Conservation (phyloP, 495 filamentous ascomycete species). For the Hamigera avellanea region DNA sequence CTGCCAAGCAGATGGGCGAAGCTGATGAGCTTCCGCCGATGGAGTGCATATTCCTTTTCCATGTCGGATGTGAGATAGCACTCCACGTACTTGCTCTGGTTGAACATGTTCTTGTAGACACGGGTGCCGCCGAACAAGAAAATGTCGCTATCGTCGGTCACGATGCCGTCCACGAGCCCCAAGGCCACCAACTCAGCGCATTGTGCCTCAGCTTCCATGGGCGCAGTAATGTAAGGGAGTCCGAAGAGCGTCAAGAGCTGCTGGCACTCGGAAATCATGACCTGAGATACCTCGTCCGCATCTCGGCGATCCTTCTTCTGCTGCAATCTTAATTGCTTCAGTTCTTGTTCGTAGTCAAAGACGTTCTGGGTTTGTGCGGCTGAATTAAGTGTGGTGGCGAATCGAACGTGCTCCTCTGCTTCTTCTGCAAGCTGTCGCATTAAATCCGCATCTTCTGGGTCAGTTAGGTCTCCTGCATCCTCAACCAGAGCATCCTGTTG, state of each 20-base stretch:
- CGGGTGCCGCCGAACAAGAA: slow-evolving; percentile 94
- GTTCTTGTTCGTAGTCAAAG: slow-evolving; percentile 73
- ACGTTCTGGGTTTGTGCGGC: slow-evolving; percentile 44
- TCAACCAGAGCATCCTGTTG: slow-evolving; percentile 15
- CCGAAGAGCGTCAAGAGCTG: slow-evolving; percentile 83
- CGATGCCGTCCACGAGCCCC: slow-evolving; percentile 88
- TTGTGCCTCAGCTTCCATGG: slow-evolving; percentile 98
- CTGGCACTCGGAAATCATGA: slow-evolving; percentile 94
- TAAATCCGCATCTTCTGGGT: slow-evolving; percentile 86
- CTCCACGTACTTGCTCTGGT: slow-evolving; percentile 91
- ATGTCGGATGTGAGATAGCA: slow-evolving; percentile 85
- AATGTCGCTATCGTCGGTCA: slow-evolving; percentile 96
- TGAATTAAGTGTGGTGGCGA: slow-evolving; percentile 75
- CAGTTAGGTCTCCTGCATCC: slow-evolving; percentile 49
- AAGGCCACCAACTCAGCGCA: slow-evolving; percentile 82
- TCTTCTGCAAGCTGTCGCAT: slow-evolving; percentile 75
- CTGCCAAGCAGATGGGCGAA: slow-evolving; percentile 82
- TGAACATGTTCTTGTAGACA: slow-evolving; percentile 99
- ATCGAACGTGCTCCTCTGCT: slow-evolving; percentile 83
- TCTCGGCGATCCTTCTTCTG: slow-evolving; percentile 93
- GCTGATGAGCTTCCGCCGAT: slow-evolving; percentile 69
- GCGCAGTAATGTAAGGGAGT: slow-evolving; percentile 89
- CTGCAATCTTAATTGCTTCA: slow-evolving; percentile 76
- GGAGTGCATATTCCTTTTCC: slow-evolving; percentile 78
- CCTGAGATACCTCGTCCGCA: slow-evolving; percentile 86